phyloP scores from a whole-genome alignment of 176 grass and related monocot species.

The Oryza glumipatula region DNA sequence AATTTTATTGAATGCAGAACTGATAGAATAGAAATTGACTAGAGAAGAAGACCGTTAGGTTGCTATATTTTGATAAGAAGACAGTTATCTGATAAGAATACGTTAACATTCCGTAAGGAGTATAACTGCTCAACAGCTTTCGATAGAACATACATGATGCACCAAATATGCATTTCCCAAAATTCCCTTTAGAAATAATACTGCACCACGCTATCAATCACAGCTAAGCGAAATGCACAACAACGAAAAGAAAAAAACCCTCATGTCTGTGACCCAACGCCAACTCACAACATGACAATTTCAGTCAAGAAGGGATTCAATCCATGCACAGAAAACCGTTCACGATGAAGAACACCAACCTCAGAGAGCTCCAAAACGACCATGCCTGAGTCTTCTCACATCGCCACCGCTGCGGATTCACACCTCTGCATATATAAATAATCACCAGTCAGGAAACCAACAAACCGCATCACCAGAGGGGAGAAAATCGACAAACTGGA shows the following conservation, averaged over 20 bases:
- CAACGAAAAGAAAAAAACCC: not conserved
- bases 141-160: not conserved
- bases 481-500: not conserved
- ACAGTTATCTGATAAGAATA: not conserved
- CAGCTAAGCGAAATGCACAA: not conserved
- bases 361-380: slow-evolving; percentile 12
- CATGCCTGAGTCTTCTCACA: not conserved
- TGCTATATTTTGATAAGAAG: not conserved
- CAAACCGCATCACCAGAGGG: not conserved
- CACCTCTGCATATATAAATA: not conserved
- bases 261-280: not conserved
- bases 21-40: not conserved
- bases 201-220: not conserved
- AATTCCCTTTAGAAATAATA: not conserved
- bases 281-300: not conserved
- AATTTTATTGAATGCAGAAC: not conserved
- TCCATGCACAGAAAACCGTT: not conserved
- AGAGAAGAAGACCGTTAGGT: not conserved
- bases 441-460: not conserved
- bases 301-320: not conserved
- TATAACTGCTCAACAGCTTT: not conserved
- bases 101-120: not conserved
- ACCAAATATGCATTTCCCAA: not conserved
- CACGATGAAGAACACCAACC: not conserved
- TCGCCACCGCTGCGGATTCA: not conserved